Base-by-base conservation (phyloP, 1,139 yeast species). In the Taphrina wiesneri region DNA sequence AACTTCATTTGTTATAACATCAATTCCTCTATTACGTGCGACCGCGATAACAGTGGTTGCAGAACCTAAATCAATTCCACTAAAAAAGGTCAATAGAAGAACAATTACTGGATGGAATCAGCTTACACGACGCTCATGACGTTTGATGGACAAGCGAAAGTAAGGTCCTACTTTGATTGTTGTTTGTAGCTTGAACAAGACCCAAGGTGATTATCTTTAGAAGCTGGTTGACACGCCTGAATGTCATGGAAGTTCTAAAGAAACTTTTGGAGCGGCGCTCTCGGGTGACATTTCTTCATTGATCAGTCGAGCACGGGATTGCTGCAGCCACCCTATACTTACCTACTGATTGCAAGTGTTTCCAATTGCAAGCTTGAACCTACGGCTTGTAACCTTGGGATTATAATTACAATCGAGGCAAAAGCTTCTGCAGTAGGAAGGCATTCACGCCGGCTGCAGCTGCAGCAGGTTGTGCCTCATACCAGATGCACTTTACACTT, bases 1-100 rank as follows among this genome's bases (percentile, higher is more conserved):
- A 64, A 93, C 99, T 80, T 93, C 99, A 78, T 95, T 95, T 81
- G 93, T 98, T 74, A 93, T 90, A 75, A 95, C 87, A 79, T 93
- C 99, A 77, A 95, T 93, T 76, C 98, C 98, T 83, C 98, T 87
- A 85, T 93, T 93, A 79, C 96, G 89, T 71, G 99, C 99, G 77
- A 96, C 96, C 57, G 97, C 98, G 76, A 93, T 85, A 73, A 92
- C 97, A 71, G 96, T 86, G 83, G 84, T 89, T 82, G 85, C 83
- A 82, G 91, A 91, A 82, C 99, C 99, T 78, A 93, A 87, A 86
- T 93, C 99, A 80, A 93, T 88, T 83, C 99, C 99, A 39, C 56
- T 52, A 34, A 52, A 32, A 7, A 17, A 17, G 15, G 23, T 17
- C 11, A 9, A 21, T 17, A 30, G 21, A 9, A 17, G 6, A 32